phyloP scores from a whole-genome alignment of 768 basidiomycete species.

The Russula griseocarnosa region DNA sequence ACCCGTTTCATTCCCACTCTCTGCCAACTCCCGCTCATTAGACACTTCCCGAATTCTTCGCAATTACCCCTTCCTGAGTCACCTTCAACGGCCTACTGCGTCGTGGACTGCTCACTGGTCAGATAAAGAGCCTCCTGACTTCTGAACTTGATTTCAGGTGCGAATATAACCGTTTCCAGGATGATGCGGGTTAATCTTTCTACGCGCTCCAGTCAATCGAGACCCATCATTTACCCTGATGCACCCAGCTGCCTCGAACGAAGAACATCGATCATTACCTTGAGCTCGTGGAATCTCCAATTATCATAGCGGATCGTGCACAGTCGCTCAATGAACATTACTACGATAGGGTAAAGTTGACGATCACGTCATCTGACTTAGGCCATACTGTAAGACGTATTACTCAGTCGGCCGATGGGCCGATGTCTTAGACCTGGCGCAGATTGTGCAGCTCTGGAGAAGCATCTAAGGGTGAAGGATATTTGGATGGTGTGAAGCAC shows the following conservation, averaged over 20 bases:
- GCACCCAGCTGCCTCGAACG: slow-evolving; percentile 24
- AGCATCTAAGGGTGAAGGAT: slow-evolving; percentile 30
- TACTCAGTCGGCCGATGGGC: slow-evolving; percentile 26
- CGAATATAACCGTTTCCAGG: slow-evolving; percentile 30
- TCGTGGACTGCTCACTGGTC: slow-evolving; percentile 44
- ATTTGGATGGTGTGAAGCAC: neutral
- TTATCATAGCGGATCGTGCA: slow-evolving; percentile 39
- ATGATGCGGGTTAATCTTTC: slow-evolving; percentile 30
- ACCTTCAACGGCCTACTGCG: slow-evolving; percentile 44
- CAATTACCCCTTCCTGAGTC: neutral
- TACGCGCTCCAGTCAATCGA: slow-evolving; percentile 10
- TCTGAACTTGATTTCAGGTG: slow-evolving; percentile 37
- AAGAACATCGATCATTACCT: slow-evolving; percentile 40
- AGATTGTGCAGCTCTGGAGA: slow-evolving; percentile 36
- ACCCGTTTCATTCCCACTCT: too few relatives aligned
- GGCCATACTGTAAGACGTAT: neutral
- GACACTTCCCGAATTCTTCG: neutral
- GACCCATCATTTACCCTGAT: neutral
- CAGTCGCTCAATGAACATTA: slow-evolving; percentile 37
- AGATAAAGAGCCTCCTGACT: slow-evolving; percentile 36
- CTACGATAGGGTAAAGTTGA: slow-evolving; percentile 31
- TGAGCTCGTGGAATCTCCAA: slow-evolving; percentile 39
- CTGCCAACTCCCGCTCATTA: too few relatives aligned
- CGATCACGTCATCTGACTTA: too few relatives aligned
- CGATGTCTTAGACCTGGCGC: slow-evolving; percentile 35